phyloP scores from a whole-genome alignment of 2,329 filamentous ascomycete species.

The Sporothrix mexicana region DNA sequence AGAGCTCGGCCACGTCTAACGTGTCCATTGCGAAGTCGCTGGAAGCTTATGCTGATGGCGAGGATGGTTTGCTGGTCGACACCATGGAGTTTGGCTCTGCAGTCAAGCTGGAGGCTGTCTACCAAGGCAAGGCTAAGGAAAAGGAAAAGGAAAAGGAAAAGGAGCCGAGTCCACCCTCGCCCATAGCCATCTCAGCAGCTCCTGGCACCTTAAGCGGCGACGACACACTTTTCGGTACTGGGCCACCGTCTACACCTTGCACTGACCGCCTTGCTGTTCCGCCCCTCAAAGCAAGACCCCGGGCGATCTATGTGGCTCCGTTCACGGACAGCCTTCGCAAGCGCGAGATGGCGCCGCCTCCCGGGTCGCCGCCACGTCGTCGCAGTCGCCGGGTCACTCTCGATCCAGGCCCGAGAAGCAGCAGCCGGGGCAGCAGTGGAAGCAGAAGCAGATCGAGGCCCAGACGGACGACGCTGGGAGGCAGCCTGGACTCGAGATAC shows the following conservation, averaged over 20 bases:
- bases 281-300: neutral
- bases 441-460: no score
- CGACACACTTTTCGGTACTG: neutral
- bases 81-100: constrained; percentile 30
- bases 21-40: constrained; percentile 35
- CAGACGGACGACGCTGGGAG: neutral
- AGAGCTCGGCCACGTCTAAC: constrained; percentile 35
- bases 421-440: no score
- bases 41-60: constrained; percentile 30
- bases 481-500: constrained; percentile 16
- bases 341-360: constrained; percentile 22
- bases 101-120: constrained; percentile 20
- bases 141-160: neutral
- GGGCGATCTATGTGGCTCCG: constrained; percentile 16
- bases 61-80: constrained; percentile 18
- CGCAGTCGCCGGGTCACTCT: neutral
- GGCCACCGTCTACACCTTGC: no score
- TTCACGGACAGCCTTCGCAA: constrained; percentile 37
- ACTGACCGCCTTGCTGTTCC: neutral
- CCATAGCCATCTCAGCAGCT: neutral
- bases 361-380: neutral
- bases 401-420: neutral
- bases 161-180: neutral
- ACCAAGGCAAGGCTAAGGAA: neutral
- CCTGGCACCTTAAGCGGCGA: neutral